Base-by-base conservation (phyloP, 2,329 filamentous ascomycete species). In the Penicillium sp. region DNA sequence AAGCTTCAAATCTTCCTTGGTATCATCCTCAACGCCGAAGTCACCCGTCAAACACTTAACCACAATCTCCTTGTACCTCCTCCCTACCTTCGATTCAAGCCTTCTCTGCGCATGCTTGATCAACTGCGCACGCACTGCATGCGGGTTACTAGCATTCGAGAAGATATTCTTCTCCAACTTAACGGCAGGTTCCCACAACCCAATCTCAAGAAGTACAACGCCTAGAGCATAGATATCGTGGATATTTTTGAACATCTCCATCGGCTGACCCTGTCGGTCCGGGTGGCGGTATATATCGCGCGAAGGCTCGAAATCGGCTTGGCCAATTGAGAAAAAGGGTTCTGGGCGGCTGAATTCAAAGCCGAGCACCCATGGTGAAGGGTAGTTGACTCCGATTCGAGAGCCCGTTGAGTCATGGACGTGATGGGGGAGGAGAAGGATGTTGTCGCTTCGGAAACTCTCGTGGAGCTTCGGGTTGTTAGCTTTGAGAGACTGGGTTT, bases 161-260 rank as follows among this genome's bases (percentile, higher is more conserved):
- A 47, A 47, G 38, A 47, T 47, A 28, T 51, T 47, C 14, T 31
- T 41, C 38, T 51, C 49, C 22, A 51, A 16, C 18, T 46, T 51
- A 13, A 46, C 38, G n/a, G 44, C 49, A 4, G 49, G 49, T 11
- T 51, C 46, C 51, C 51, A 53, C 5, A 53, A 10, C 14, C 51
- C 51, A 35, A 74, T 72, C 55, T 74, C 72, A 0, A 75, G 56
- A 8, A 74, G 57, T 0, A 74, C 62, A 6, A 74, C 70, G 3
- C 71, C 72, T 10, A 74, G 54, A 2, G 70, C 61, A 50, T 74
- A 74, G 18, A 74, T 68, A 44, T 74, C 72, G 44, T 74, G 69
- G 1, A 47, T 44, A 11, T 62, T 63, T 13, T 27, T 58, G 48
- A 73, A 74, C 20, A 54, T 54, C 11, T 53, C 54, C 2, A 45